Base-by-base conservation (phyloP, 768 basidiomycete species). In the Cystobasidium tubakii region DNA sequence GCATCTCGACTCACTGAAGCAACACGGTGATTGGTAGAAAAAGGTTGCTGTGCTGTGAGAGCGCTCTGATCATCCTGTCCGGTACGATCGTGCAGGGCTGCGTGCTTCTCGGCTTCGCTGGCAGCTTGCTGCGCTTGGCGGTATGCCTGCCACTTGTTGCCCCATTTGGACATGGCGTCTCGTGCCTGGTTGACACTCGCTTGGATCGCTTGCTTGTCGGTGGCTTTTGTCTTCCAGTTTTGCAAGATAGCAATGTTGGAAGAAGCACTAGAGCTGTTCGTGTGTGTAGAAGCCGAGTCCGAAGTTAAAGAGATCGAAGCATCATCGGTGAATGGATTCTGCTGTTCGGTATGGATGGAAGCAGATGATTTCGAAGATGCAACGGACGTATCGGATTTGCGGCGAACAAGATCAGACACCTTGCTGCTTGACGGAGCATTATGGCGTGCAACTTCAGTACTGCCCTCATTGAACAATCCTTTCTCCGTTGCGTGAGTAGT, bases 141-240 rank as follows among this genome's bases (percentile, higher is more conserved):
- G 21, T 75, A 64, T 10, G 60, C 62, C 39, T 63, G 31, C 74
- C 74, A 60, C 33, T 54, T 73, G 21, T 31, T 73, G 33, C 75
- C 39, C 75, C 75, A 73, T 31, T 73, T 75, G 2, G 19, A 31
- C 74, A 75, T 39, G 10, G 60, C 34, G 7, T 75, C 75, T 23
- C 46, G 74, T 1, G 73, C 74, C 34, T 72, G 73, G 15, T 36
- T 36, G 7, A 72, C 69, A 46, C 69, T 36, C 13, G 67, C 69
- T 72, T 71, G 70, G 13, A 75, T 31, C 25, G 74, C 74, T 43
- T 73, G 73, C 46, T 75, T 75, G 36, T 75, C 74, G 1, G 74
- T 54, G 19, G 74, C 74, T 57, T 75, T 75, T 9, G 74, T 43
- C 27, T 64, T 63, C 73, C 73, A 73, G 7, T 33, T 62, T 17